These are phyloP conservation scores for Didymella segeticola DNA, from an alignment of 2,329 filamentous ascomycete genomes.

Conservation along the genomic window DNA sequence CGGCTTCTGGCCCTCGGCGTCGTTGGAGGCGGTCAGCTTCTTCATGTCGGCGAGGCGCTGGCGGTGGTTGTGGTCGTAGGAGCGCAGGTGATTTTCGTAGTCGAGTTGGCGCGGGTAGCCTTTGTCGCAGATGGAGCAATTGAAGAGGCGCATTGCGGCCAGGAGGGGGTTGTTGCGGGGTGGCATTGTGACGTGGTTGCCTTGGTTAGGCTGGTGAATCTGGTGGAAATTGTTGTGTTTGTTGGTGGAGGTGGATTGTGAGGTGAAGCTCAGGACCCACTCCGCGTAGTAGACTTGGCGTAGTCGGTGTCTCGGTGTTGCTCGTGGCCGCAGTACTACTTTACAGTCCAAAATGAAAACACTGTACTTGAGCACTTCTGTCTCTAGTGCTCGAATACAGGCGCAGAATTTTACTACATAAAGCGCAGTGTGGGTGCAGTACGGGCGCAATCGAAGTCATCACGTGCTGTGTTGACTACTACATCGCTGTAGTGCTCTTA, in stretches of 20 bases:
- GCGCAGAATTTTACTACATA: too few relatives aligned
- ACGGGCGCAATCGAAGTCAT: too few relatives aligned
- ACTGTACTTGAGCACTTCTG: too few relatives aligned
- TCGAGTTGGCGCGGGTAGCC: slow-evolving; percentile 95
- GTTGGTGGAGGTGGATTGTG: background rate
- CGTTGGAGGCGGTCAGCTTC: slow-evolving; percentile 54
- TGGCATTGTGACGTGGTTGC: slow-evolving; percentile 40
- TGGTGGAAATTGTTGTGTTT: background rate
- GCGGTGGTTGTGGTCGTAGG: slow-evolving; percentile 89
- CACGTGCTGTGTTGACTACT: too few relatives aligned
- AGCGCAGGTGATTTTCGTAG: slow-evolving; percentile 91
- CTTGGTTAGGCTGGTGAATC: too few relatives aligned
- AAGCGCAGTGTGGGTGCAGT: too few relatives aligned
- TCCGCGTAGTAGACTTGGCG: too few relatives aligned
- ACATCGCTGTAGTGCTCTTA: too few relatives aligned
- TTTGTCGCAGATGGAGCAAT: slow-evolving; percentile 79
- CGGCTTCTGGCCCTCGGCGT: slow-evolving; percentile 28
- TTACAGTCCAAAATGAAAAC: too few relatives aligned
- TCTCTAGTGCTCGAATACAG: too few relatives aligned
- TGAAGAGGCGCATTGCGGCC: slow-evolving; percentile 48
- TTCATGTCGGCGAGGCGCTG: slow-evolving; percentile 84
- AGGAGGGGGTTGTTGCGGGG: slow-evolving; percentile 53
- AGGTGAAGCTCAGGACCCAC: slow-evolving; percentile 1
- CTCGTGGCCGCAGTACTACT: too few relatives aligned
- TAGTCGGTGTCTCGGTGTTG: too few relatives aligned